Conservation (phyloP, 768 basidiomycete species). For the Russula foetens region DNA sequence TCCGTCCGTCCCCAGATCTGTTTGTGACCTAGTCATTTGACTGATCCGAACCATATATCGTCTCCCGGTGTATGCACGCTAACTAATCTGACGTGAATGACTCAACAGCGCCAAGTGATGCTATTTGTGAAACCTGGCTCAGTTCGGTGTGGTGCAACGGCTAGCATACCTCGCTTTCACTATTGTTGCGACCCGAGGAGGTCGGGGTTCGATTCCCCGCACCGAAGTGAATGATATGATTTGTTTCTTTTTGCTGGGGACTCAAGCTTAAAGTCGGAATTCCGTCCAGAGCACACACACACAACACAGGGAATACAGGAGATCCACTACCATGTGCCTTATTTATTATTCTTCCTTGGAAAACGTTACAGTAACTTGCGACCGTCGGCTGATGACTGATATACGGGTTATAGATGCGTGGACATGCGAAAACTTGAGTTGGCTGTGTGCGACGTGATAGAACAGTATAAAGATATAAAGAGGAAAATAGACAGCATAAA, state of each 20-base stretch:
- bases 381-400: neutral
- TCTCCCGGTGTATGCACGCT: too few species aligned
- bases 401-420: neutral
- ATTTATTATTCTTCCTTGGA: neutral
- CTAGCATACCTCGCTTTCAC: conserved; percentile 16
- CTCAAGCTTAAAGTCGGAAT: too few species aligned
- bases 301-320: too few species aligned
- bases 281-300: too few species aligned
- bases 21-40: too few species aligned
- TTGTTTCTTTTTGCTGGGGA: neutral
- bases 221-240: neutral
- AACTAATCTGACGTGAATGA: too few species aligned
- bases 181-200: conserved; percentile 27
- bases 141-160: conserved; percentile 14
- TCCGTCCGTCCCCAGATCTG: too few species aligned
- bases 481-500: conserved; percentile 11
- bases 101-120: neutral
- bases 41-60: too few species aligned
- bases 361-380: neutral
- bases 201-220: conserved; percentile 32
- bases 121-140: neutral
- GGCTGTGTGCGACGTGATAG: neutral
- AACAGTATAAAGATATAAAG: neutral
- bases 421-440: neutral
- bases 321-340: neutral